phyloP scores from a whole-genome alignment of 306 rosid species.

The Cucumis cinereus region DNA sequence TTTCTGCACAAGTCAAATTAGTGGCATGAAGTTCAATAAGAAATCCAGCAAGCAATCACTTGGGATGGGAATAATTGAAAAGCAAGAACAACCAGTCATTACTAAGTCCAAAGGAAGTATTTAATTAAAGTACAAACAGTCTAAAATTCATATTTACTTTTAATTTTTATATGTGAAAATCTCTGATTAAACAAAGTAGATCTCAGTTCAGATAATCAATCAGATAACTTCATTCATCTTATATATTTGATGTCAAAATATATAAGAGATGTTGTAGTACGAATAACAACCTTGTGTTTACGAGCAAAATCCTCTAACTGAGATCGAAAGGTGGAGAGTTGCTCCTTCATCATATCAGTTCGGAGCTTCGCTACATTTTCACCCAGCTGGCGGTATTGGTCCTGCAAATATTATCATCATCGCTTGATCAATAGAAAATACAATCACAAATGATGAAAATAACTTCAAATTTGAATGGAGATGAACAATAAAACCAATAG shows the following conservation, averaged over 20 bases:
- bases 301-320: slow-evolving; percentile 97
- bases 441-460: background rate
- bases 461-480: background rate
- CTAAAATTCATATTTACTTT: background rate
- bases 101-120: background rate
- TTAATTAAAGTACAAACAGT: background rate
- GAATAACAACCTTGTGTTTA: slow-evolving; percentile 58
- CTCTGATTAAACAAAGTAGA: background rate
- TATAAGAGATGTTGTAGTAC: background rate
- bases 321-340: slow-evolving; percentile 75
- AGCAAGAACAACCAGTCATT: background rate
- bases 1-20: slow-evolving; percentile 34
- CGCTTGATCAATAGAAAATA: background rate
- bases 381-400: slow-evolving; percentile 70
- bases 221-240: background rate
- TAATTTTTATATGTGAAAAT: background rate
- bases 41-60: background rate
- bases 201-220: background rate
- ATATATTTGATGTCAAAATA: background rate
- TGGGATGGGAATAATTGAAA: background rate
- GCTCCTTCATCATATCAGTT: slow-evolving; percentile 90
- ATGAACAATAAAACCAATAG: background rate
- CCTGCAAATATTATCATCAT: slow-evolving; percentile 14
- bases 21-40: background rate
- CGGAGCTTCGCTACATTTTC: slow-evolving; percentile 91